Evolutionary conservation across 2,329 filamentous ascomycete genomes (phyloP).

Genomic region (Colletotrichum ledebouriae): DNA sequence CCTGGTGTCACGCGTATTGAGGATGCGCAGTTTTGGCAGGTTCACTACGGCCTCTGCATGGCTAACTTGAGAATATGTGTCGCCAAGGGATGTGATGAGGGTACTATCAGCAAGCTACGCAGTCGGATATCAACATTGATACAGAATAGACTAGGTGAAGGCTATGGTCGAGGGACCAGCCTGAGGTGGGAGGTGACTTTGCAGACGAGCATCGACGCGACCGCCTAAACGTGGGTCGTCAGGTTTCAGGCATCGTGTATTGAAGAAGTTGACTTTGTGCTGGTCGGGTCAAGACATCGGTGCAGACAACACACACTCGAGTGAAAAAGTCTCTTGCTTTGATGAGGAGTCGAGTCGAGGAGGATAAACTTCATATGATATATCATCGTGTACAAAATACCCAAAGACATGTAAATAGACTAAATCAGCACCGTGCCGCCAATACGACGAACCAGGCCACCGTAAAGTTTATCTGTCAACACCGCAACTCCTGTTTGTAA

Average conservation of each 20-base stretch:
- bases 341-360: constrained; percentile 44
- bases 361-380: constrained; percentile 47
- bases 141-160: constrained; percentile 87
- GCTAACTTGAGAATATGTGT: constrained; percentile 89
- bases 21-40: constrained; percentile 97
- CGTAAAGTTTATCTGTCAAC: constrained; percentile 19
- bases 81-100: constrained; percentile 73
- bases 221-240: constrained; percentile 20
- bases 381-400: constrained; percentile 35
- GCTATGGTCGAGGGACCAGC: constrained; percentile 83
- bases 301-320: constrained; percentile 2
- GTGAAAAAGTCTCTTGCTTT: constrained; percentile 31
- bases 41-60: constrained; percentile 97
- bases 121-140: constrained; percentile 83
- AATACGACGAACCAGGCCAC: constrained; percentile 2
- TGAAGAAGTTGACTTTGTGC: neutral
- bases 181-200: constrained; percentile 94
- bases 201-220: constrained; percentile 71
- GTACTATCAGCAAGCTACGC: constrained; percentile 78
- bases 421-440: constrained; percentile 1
- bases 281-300: neutral
- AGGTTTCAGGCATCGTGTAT: neutral
- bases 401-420: constrained; percentile 24
- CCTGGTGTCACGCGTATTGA: constrained; percentile 82
- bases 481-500: constrained; percentile 38